Evolutionary conservation across 2,329 filamentous ascomycete genomes (phyloP).

Genomic region (Huntiella savannae): DNA sequence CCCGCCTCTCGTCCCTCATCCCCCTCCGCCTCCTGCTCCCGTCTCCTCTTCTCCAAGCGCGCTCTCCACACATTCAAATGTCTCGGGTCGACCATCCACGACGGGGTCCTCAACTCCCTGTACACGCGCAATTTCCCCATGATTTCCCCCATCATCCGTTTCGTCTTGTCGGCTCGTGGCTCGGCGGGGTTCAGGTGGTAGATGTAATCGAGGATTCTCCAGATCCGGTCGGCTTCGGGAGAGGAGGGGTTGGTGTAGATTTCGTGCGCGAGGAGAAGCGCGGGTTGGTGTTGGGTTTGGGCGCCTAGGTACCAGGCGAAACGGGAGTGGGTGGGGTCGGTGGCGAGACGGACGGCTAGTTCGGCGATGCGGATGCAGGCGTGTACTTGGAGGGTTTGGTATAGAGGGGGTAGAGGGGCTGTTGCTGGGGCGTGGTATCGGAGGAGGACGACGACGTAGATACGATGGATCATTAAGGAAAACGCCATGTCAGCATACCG

Average conservation of each 20-base stretch:
- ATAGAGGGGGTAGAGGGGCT: constrained; percentile 36
- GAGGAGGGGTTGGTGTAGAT: constrained; percentile 39
- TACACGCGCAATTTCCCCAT: constrained; percentile 11
- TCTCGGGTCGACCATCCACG: background rate
- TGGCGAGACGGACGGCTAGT: constrained; percentile 28
- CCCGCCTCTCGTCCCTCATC: too few relatives aligned
- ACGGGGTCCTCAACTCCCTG: constrained; percentile 8
- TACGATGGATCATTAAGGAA: constrained; percentile 40
- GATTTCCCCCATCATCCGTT: constrained; percentile 23
- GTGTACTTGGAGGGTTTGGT: constrained; percentile 45
- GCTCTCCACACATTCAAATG: too few relatives aligned
- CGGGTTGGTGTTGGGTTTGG: constrained; percentile 53
- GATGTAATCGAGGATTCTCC: constrained; percentile 52
- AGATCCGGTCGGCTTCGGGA: constrained; percentile 44
- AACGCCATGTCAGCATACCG: constrained; percentile 44
- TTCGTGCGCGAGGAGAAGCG: constrained; percentile 49
- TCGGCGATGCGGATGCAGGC: constrained; percentile 34
- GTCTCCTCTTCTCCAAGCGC: too few relatives aligned
- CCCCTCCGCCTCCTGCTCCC: too few relatives aligned
- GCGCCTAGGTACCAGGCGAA: constrained; percentile 58
- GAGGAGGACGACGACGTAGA: constrained; percentile 50
- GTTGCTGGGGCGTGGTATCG: constrained; percentile 37
- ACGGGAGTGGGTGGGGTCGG: constrained; percentile 24
- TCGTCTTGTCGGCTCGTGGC: constrained; percentile 24
- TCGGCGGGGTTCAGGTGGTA: constrained; percentile 38